These are phyloP conservation scores for Chaetoceros muelleri DNA, from an alignment of 108 stramenopile genomes.

Conservation along the genomic window DNA sequence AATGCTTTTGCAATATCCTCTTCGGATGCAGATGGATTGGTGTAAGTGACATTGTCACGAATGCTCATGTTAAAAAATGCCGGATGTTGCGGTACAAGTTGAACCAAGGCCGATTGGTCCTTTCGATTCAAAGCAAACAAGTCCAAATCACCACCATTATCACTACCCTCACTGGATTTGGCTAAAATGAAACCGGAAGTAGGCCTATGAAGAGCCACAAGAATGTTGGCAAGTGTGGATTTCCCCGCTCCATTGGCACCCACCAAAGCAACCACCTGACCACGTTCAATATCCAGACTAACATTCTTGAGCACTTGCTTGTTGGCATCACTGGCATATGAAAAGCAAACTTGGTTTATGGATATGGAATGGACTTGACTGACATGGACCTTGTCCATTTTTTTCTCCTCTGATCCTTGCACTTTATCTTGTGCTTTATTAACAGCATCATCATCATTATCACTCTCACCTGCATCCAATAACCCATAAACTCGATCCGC, in stretches of 20 bases:
- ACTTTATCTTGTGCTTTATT: background rate
- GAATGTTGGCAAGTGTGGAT: slow-evolving; percentile 64
- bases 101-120: slow-evolving; percentile 50
- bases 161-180: slow-evolving; percentile 11
- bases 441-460: slow-evolving; percentile 5
- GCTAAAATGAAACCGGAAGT: slow-evolving; percentile 30
- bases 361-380: slow-evolving; percentile 36
- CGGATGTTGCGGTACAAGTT: slow-evolving; percentile 89
- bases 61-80: slow-evolving; percentile 68
- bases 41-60: slow-evolving; percentile 70
- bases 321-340: slow-evolving; percentile 37
- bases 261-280: slow-evolving; percentile 80
- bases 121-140: slow-evolving; percentile 32
- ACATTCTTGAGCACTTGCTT: slow-evolving; percentile 52
- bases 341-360: slow-evolving; percentile 50
- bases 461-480: slow-evolving; percentile 17
- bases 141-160: slow-evolving; percentile 6
- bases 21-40: slow-evolving; percentile 37
- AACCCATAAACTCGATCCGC: slow-evolving; percentile 45
- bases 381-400: slow-evolving; percentile 3
- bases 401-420: background rate
- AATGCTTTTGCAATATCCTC: slow-evolving; percentile 41
- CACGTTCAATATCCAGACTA: slow-evolving; percentile 53
- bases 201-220: slow-evolving; percentile 85
- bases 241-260: slow-evolving; percentile 93